Percentiles rank a stretch among this genome's conserved stretches.
phyloP scores from a whole-genome alignment of 2,329 filamentous ascomycete genomes.

The Alternaria infectoria region DNA sequence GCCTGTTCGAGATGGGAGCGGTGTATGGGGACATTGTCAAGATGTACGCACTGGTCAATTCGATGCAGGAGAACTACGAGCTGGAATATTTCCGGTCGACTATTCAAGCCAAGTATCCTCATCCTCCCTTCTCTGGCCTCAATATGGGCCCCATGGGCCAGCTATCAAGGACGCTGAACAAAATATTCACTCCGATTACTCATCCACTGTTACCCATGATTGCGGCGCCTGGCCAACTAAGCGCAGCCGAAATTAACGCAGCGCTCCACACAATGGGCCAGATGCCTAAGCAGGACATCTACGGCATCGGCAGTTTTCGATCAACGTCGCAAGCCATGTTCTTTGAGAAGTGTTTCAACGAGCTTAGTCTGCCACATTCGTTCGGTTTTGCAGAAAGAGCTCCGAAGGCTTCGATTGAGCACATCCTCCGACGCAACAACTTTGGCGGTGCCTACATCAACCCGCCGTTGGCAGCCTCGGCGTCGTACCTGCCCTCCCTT shows the following conservation, averaged over 20 bases:
- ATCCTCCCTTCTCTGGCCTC: conserved; percentile 79
- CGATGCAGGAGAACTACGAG: conserved; percentile 86
- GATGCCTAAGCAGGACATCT: conserved; percentile 78
- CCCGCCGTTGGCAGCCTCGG: conserved; percentile 66
- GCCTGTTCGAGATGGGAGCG: conserved; percentile 73
- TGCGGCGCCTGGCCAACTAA: conserved; percentile 84
- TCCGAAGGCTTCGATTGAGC: conserved; percentile 70
- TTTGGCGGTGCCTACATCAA: conserved; percentile 86
- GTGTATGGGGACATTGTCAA: conserved; percentile 86
- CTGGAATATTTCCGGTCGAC: conserved; percentile 85
- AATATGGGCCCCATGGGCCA: conserved; percentile 90
- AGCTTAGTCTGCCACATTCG: conserved; percentile 81
- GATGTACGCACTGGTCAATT: conserved; percentile 85
- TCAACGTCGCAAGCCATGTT: conserved; percentile 82
- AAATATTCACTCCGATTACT: conserved; percentile 86
- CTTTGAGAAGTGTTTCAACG: conserved; percentile 71
- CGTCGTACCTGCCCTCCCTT: conserved; percentile 67
- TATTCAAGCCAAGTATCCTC: conserved; percentile 71
- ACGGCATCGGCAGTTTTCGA: conserved; percentile 75
- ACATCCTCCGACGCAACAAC: conserved; percentile 72
- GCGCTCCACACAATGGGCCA: conserved; percentile 80
- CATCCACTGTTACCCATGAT: conserved; percentile 84
- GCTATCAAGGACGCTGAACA: conserved; percentile 81
- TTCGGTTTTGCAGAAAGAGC: conserved; percentile 77
- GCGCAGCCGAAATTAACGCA: conserved; percentile 82